These are phyloP conservation scores for Cercospora sp. DNA, from an alignment of 2,329 filamentous ascomycete species.

Conservation along the genomic window DNA sequence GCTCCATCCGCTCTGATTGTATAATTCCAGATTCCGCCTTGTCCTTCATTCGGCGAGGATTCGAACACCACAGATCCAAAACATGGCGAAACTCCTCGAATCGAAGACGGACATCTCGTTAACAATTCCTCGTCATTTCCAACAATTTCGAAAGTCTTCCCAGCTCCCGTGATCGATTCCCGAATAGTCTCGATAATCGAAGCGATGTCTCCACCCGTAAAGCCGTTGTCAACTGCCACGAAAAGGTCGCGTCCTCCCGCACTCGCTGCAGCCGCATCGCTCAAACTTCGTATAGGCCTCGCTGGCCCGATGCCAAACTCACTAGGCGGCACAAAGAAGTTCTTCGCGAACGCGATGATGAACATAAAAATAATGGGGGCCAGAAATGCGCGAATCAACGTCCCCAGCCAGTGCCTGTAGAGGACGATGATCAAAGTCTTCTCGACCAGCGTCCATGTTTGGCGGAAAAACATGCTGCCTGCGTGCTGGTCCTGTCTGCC, in stretches of 20 bases:
- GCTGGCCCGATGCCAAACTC: slow-evolving; percentile 70
- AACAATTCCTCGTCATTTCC: slow-evolving; percentile 60
- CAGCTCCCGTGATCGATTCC: slow-evolving; percentile 56
- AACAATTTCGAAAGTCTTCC: slow-evolving; percentile 59
- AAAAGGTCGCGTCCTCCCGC: slow-evolving; percentile 65
- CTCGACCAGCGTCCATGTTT: slow-evolving; percentile 58
- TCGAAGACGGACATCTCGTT: slow-evolving; percentile 59
- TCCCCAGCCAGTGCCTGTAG: slow-evolving; percentile 56
- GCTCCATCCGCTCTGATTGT: slow-evolving; percentile 75
- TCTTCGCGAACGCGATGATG: slow-evolving; percentile 62
- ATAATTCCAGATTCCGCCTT: slow-evolving; percentile 76
- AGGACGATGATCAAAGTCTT: slow-evolving; percentile 60
- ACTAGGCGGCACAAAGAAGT: slow-evolving; percentile 78
- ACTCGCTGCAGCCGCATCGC: slow-evolving; percentile 62
- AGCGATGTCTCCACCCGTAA: slow-evolving; percentile 68
- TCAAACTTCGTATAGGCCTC: slow-evolving; percentile 63
- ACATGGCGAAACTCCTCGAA: slow-evolving; percentile 66
- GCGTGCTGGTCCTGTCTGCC: neutral
- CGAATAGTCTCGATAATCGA: slow-evolving; percentile 66
- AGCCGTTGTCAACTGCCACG: slow-evolving; percentile 75
- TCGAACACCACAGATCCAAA: slow-evolving; percentile 74
- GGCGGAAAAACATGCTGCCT: slow-evolving; percentile 39
- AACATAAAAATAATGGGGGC: slow-evolving; percentile 56
- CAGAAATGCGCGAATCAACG: slow-evolving; percentile 57
- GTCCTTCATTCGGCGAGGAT: slow-evolving; percentile 71